A percentile compares a stretch with the other conserved stretches of the same genome.
phyloP scores from a whole-genome alignment of 257 asterid species.

The Solanum commersonii region DNA sequence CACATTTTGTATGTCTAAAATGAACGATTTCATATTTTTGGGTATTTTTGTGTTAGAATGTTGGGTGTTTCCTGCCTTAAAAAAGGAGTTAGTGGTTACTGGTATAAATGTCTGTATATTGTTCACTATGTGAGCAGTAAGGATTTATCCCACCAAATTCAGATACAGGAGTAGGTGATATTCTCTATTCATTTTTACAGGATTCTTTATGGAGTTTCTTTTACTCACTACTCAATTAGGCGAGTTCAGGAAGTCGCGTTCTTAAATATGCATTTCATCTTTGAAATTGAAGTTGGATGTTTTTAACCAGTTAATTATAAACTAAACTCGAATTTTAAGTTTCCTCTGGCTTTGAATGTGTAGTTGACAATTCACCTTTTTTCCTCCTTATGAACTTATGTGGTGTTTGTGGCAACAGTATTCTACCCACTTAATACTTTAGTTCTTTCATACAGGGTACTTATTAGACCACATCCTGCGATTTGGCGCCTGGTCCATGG shows the following conservation, averaged over 20 bases:
- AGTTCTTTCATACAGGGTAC: conserved; percentile 49
- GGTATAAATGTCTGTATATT: not conserved
- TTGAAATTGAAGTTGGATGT: not conserved
- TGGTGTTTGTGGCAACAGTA: not conserved
- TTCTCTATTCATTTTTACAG: not conserved
- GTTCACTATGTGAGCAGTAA: not conserved
- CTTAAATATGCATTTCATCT: not conserved
- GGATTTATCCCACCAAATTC: not conserved
- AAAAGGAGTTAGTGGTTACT: not conserved
- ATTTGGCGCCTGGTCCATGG: conserved; percentile 99
- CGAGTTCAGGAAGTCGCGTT: not conserved
- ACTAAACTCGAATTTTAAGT: not conserved
- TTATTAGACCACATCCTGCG: conserved; percentile 97
- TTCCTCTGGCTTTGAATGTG: not conserved
- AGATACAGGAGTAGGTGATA: not conserved
- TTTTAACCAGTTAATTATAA: not conserved
- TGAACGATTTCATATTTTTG: not conserved
- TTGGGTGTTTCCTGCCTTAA: not conserved
- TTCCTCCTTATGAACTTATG: not conserved
- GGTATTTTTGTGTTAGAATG: not conserved
- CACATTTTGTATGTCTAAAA: not conserved
- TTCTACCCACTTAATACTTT: not conserved
- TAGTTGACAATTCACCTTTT: not conserved
- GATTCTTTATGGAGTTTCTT: not conserved
- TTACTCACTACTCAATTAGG: not conserved